These are phyloP conservation scores for Orbilia quercus DNA, from an alignment of 2,329 filamentous ascomycete species.

Conservation along the genomic window DNA sequence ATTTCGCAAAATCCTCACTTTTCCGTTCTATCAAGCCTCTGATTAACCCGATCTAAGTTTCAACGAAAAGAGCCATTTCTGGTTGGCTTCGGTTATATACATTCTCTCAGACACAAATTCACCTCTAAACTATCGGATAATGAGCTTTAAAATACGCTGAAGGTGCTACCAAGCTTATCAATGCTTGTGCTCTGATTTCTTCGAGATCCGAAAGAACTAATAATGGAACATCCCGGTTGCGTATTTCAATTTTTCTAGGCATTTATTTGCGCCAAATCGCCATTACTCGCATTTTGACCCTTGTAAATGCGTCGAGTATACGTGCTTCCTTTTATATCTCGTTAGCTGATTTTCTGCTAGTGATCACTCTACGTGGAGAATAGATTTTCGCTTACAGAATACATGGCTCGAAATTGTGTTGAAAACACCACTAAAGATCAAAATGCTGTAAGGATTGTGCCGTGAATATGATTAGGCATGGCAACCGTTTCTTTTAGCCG, in stretches of 20 bases:
- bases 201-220: too few species aligned
- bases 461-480: conserved; percentile 47
- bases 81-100: too few species aligned
- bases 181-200: too few species aligned
- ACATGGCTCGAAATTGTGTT: too few species aligned
- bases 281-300: conserved; percentile 8
- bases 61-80: too few species aligned
- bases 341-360: conserved; percentile 9
- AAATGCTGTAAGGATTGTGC: conserved; percentile 21
- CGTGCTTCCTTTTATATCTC: conserved; percentile 38
- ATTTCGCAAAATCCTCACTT: conserved; percentile 6
- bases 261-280: too few species aligned
- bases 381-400: too few species aligned
- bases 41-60: too few species aligned
- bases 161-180: too few species aligned
- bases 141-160: conserved; percentile 18
- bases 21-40: background rate
- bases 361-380: background rate
- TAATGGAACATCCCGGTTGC: too few species aligned
- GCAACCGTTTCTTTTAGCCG: conserved; percentile 43
- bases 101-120: too few species aligned
- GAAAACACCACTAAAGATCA: conserved; percentile 1
- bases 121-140: conserved; percentile 6
- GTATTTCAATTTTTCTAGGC: too few species aligned
- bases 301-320: conserved; percentile 35